Percentiles rank a stretch among this genome's conserved stretches.
phyloP scores from a whole-genome alignment of 2,329 filamentous ascomycete genomes.

The Exophiala sp. region DNA sequence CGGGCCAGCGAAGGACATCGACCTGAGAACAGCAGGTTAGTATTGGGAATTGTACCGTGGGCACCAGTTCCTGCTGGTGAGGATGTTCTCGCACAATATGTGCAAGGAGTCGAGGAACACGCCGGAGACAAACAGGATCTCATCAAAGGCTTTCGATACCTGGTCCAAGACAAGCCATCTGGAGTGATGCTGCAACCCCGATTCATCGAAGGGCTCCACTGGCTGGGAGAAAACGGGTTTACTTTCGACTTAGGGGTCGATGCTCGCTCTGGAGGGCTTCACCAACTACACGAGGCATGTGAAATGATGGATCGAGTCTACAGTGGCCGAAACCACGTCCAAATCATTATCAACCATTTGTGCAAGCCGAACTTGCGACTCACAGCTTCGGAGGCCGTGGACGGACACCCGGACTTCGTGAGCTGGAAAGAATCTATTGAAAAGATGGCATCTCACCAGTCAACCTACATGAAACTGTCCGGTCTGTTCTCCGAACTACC shows the following conservation, averaged over 20 bases:
- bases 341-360: slow-evolving; percentile 74
- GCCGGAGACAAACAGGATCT: slow-evolving; percentile 53
- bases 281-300: slow-evolving; percentile 65
- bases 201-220: slow-evolving; percentile 61
- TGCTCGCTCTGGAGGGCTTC: slow-evolving; percentile 66
- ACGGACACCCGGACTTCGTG: slow-evolving; percentile 52
- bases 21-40: slow-evolving; percentile 47
- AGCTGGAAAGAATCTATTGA: slow-evolving; percentile 66
- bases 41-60: slow-evolving; percentile 73
- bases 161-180: slow-evolving; percentile 69
- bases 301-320: slow-evolving; percentile 64
- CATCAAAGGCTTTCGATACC: slow-evolving; percentile 73
- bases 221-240: slow-evolving; percentile 58
- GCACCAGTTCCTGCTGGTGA: slow-evolving; percentile 68
- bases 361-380: slow-evolving; percentile 76
- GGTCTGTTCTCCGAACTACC: slow-evolving; percentile 76
- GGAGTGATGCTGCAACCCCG: slow-evolving; percentile 58
- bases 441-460: slow-evolving; percentile 57
- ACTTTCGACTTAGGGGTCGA: slow-evolving; percentile 83
- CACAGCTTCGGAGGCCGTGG: slow-evolving; percentile 19
- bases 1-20: slow-evolving; percentile 54
- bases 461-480: slow-evolving; percentile 86
- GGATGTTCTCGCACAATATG: slow-evolving; percentile 57
- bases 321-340: slow-evolving; percentile 52
- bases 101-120: slow-evolving; percentile 52